Percentiles rank a stretch among this genome's conserved stretches.
phyloP scores from a whole-genome alignment of 106 monocot species.

The Allium cepa region DNA sequence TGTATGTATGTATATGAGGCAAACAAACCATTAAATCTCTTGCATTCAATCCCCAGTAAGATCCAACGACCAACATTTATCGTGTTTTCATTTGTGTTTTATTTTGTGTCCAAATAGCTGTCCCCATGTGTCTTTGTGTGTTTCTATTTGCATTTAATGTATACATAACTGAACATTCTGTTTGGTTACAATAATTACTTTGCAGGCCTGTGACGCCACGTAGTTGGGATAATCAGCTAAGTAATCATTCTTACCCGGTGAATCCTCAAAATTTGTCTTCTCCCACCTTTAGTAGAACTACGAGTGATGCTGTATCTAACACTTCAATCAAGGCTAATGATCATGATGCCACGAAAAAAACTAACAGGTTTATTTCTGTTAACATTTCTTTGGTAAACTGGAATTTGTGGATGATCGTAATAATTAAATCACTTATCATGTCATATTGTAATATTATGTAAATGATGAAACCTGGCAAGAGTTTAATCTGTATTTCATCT shows the following conservation, averaged over 20 bases:
- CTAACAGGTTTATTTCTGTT: background rate
- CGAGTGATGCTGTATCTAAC: background rate
- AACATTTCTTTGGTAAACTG: too few relatives aligned
- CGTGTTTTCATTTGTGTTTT: background rate
- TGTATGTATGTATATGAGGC: too few relatives aligned
- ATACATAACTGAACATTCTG: background rate
- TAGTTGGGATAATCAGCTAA: slow-evolving; percentile 2
- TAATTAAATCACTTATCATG: slow-evolving; percentile 8
- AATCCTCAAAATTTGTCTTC: slow-evolving; percentile 3
- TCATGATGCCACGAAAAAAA: slow-evolving; percentile 3
- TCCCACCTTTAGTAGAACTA: background rate
- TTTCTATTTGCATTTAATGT: background rate
- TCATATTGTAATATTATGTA: slow-evolving; percentile 12
- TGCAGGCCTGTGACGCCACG: slow-evolving; percentile 2
- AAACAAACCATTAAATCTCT: too few relatives aligned
- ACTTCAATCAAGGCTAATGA: background rate
- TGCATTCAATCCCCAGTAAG: too few relatives aligned
- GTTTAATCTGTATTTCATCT: background rate
- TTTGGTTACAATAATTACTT: background rate
- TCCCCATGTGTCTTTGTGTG: background rate
- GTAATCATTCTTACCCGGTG: background rate
- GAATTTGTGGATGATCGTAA: too few relatives aligned
- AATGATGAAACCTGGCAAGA: background rate
- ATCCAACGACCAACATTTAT: background rate
- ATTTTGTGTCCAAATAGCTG: background rate